These are phyloP conservation scores for Noccaea bulbosa DNA, from an alignment of 345 rosid species.

Conservation along the genomic window DNA sequence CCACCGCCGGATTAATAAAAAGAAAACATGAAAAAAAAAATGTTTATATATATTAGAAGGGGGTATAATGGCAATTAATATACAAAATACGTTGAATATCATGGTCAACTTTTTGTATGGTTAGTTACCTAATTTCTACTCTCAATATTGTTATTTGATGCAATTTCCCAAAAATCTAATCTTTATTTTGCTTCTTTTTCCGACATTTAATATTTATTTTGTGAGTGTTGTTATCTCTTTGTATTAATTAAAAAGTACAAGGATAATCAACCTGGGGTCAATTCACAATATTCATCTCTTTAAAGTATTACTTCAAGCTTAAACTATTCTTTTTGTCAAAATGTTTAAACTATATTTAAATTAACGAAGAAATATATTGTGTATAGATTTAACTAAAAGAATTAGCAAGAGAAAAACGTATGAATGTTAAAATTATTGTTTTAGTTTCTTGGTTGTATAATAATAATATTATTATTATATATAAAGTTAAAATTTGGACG, in stretches of 20 bases:
- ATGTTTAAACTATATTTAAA: background rate
- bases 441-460: background rate
- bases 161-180: too few relatives aligned
- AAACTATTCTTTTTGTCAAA: too few relatives aligned
- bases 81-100: too few relatives aligned
- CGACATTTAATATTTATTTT: background rate
- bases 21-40: too few relatives aligned
- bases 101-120: too few relatives aligned
- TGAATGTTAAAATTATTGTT: background rate
- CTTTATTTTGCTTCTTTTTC: background rate
- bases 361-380: background rate
- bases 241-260: constrained; percentile 16
- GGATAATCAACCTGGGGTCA: background rate
- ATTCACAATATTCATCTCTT: background rate
- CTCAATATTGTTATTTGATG: too few relatives aligned
- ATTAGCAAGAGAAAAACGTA: background rate
- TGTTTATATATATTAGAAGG: too few relatives aligned
- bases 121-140: too few relatives aligned
- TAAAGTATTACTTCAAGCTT: background rate
- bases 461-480: background rate
- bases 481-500: constrained; percentile 15
- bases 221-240: constrained; percentile 17
- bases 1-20: constrained; percentile 36
- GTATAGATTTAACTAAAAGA: background rate
- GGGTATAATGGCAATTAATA: too few relatives aligned